Base-by-base conservation (phyloP, 805 yeast species). In the Cyberlindnera meyerae region DNA sequence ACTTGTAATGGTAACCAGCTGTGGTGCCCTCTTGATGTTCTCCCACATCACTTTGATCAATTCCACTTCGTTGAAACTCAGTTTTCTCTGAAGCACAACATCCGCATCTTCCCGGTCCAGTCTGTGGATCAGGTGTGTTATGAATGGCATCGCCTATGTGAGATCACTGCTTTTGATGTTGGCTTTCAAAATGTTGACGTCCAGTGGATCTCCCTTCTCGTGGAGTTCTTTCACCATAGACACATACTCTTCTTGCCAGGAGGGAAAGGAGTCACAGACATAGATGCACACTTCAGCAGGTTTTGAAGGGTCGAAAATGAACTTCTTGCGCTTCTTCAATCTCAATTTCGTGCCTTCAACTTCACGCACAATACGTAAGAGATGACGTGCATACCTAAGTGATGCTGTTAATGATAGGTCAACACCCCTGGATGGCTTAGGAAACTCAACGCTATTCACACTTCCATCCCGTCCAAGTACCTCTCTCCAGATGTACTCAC, bases 91-190 rank as follows among this genome's bases (percentile, higher is more conserved):
- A 70, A 93, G 87, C 17, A 93, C 96, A 32, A 75, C 73, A 34
- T 73, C 76, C 11, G 95, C 79, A 21, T 79, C 62, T 55, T 84
- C 94, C 30, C 61, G 63, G 21, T 70, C 65, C 47, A 93, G 70
- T 65, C 95, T 78, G 58, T 81, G 85, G 62, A 90, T 86, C 60
- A 93, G 68, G 48, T 77, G 68, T 44, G 89, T 79, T 42, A 93
- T 88, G 61, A 88, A 90, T 40, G 97, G 97, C 98, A 93, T 93
- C 22, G 22, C 22, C n/a, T n/a, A n/a, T n/a, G n/a, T n/a, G n/a
- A n/a, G n/a, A n/a, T n/a, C n/a, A n/a, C n/a, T n/a, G n/a, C n/a
- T n/a, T n/a, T n/a, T n/a, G n/a, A n/a, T n/a, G n/a, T n/a, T n/a
- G n/a, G n/a, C n/a, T n/a, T n/a, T n/a, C n/a, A n/a, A n/a, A n/a